Percentiles rank a stretch among this genome's conserved stretches.
Conservation (phyloP, 2,329 filamentous ascomycete genomes). For the Aspergillus sp. region DNA sequence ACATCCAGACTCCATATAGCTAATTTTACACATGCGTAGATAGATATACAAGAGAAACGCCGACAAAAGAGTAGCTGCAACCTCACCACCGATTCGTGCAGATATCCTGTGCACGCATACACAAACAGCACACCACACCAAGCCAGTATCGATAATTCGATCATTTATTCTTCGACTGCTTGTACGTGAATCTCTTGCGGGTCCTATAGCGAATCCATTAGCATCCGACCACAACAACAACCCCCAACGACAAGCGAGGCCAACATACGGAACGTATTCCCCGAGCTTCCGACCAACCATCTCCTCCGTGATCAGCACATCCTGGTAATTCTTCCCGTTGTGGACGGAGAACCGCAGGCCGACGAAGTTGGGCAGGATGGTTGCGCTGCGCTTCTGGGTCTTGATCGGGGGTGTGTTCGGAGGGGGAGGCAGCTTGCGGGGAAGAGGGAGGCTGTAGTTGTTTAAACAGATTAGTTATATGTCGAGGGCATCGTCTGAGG, state of each 20-base stretch:
- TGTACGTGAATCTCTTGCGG: constrained; percentile 66
- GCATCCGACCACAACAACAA: neutral
- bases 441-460: constrained; percentile 38
- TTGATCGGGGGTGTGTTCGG: constrained; percentile 70
- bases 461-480: constrained; percentile 2
- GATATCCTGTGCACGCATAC: no score
- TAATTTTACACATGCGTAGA: constrained; percentile 9
- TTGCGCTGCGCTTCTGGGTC: constrained; percentile 83
- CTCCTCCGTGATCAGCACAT: constrained; percentile 83
- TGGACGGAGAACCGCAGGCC: constrained; percentile 86
- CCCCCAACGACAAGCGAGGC: neutral
- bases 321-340: constrained; percentile 84
- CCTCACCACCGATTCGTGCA: neutral
- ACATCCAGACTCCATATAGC: constrained; percentile 3
- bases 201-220: constrained; percentile 49
- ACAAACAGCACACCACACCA: neutral
- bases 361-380: constrained; percentile 89
- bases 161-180: constrained; percentile 69
- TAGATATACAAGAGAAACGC: constrained; percentile 14
- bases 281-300: constrained; percentile 96
- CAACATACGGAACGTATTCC: constrained; percentile 80
- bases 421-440: constrained; percentile 50
- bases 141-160: constrained; percentile 2
- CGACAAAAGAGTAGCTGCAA: neutral
- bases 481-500: neutral